Evolutionary conservation across 2,329 filamentous ascomycete genomes (phyloP).

Genomic region (Ophiostoma sp.): DNA sequence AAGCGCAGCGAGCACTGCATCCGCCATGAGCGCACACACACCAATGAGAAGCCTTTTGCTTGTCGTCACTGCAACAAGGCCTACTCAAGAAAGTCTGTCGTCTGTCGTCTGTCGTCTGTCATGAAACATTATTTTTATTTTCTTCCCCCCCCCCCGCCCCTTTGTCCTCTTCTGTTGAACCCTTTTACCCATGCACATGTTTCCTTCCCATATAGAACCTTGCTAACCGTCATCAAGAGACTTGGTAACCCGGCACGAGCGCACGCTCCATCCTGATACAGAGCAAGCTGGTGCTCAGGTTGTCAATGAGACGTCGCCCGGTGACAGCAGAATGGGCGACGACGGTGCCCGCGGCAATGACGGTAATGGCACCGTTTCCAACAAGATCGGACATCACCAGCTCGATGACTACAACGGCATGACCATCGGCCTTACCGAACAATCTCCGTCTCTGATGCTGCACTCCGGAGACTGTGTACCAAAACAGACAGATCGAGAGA

Average conservation of each 20-base stretch:
- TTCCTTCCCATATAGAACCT: background rate
- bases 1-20: background rate
- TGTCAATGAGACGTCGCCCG: background rate
- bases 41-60: background rate
- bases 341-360: background rate
- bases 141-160: too few relatives aligned
- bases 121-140: too few relatives aligned
- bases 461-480: background rate
- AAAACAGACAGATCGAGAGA: background rate
- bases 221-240: background rate
- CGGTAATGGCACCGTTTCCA: background rate
- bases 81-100: background rate
- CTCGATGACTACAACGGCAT: background rate
- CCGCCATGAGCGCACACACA: background rate
- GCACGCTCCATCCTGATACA: background rate
- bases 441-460: background rate
- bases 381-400: background rate
- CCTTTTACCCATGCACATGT: too few relatives aligned
- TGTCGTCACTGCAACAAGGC: background rate
- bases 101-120: background rate
- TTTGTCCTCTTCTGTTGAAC: too few relatives aligned
- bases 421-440: background rate
- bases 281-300: background rate
- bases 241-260: background rate
- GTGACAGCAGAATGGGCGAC: background rate